Evolutionary conservation across 495 filamentous ascomycete genomes (phyloP).

Genomic region (Terfezia claveryi): DNA sequence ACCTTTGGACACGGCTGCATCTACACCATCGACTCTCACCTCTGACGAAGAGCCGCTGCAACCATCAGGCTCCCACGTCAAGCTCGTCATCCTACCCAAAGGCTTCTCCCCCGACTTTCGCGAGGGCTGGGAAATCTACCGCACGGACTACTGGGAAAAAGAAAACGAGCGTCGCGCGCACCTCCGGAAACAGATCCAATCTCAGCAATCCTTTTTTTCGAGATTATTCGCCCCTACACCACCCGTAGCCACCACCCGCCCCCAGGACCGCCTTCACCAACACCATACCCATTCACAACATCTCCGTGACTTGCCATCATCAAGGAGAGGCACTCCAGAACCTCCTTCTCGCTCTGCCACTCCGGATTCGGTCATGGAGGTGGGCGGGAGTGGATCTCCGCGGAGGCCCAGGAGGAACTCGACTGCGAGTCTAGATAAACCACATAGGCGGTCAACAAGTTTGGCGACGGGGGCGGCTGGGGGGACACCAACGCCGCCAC

Average conservation of each 20-base stretch:
- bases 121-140: conserved; percentile 91
- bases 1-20: conserved; percentile 16
- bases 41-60: conserved; percentile 71
- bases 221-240: too few species aligned
- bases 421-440: not conserved
- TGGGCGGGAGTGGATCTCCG: not conserved
- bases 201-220: conserved; percentile 19
- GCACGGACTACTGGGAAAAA: conserved; percentile 85
- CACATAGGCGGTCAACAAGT: not conserved
- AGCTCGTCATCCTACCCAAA: conserved; percentile 76
- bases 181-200: conserved; percentile 33
- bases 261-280: not conserved
- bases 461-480: not conserved
- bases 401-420: not conserved
- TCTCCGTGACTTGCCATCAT: too few species aligned
- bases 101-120: conserved; percentile 85
- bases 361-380: not conserved
- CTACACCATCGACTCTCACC: not conserved
- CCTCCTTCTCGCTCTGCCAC: not conserved
- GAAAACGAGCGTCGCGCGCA: conserved; percentile 75
- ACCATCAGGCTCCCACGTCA: conserved; percentile 73
- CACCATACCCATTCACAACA: not conserved
- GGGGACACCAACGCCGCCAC: not conserved
- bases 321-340: not conserved
- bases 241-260: not conserved